Base-by-base conservation (phyloP, 805 yeast species). In the Clavispora fructus region DNA sequence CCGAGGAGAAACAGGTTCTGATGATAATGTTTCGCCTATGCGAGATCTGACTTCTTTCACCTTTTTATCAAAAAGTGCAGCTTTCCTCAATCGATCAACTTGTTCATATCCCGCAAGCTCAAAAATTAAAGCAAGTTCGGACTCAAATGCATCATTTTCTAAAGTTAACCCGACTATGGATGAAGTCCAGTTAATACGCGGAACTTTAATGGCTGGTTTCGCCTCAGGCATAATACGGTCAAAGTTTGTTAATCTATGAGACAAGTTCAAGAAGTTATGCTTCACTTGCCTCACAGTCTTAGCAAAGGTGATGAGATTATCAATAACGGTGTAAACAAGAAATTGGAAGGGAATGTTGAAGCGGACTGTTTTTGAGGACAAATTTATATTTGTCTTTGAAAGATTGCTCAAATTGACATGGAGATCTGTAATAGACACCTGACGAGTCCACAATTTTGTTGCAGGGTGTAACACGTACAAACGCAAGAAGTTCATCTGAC, bases 71-170 rank as follows among this genome's bases (percentile, higher is more conserved):
- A 71, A 73, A 11, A 64, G 46, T 6, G 69, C 61, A 35, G 53
- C 43, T 40, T 85, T 82, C 23, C 77, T 78, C 11, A 78, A 42
- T 50, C 96, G 71, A 43, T 72, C 68, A 52, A 69, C 73, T 59
- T 88, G 95, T 54, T 83, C 92, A n/a, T 72, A 48, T 17, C 66
- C 42, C 1, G 95, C 95, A 10, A 85, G 71, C 54, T 83, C 83
- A 56, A 76, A 82, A 26, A 84, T 78, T 57, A 79, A 69, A 19
- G 79, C 76, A 40, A 91, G 65, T 55, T 87, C 83, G 7, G 82
- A 71, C 63, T 92, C 98, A 61, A 91, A 90, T 7, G 95, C 92
- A 63, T 92, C 97, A 62, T 87, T 95, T 46, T 87, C 96, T 51
- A 90, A 72, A 23, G 84, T 74, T 33, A 90, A 66, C 5, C 84